A percentile compares a stretch with the other conserved stretches of the same genome.
These are phyloP conservation scores for Poteriospumella lacustris DNA, from an alignment of 108 stramenopile genomes.

Conservation along the genomic window DNA sequence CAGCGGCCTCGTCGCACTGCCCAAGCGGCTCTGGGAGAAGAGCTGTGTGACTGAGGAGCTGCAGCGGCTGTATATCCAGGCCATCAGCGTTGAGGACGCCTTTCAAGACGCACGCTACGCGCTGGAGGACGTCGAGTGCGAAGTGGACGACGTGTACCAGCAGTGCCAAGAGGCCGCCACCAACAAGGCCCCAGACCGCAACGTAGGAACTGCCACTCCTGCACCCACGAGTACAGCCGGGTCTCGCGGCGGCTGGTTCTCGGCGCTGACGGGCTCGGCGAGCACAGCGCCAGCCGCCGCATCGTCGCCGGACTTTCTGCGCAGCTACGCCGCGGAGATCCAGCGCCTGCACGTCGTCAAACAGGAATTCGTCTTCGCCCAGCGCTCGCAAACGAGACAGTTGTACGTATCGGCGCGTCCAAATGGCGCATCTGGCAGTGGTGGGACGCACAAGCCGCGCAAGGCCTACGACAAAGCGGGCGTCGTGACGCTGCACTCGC, in stretches of 20 bases:
- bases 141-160: not conserved
- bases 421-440: not conserved
- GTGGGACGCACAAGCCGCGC: not conserved
- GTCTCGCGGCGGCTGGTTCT: too few relatives aligned
- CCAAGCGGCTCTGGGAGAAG: slow-evolving; percentile 63
- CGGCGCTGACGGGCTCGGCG: too few relatives aligned
- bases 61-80: slow-evolving; percentile 52
- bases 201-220: too few relatives aligned
- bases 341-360: too few relatives aligned
- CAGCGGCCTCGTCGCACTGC: slow-evolving; percentile 68
- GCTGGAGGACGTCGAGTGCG: slow-evolving; percentile 10
- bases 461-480: not conserved
- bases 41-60: slow-evolving; percentile 57
- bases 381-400: not conserved
- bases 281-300: too few relatives aligned
- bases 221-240: too few relatives aligned
- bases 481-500: not conserved
- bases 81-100: slow-evolving; percentile 2
- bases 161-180: not conserved
- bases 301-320: too few relatives aligned
- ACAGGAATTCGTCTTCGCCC: too few relatives aligned
- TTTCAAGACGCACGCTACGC: slow-evolving; percentile 21
- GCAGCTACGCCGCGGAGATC: too few relatives aligned
- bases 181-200: too few relatives aligned
- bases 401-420: not conserved